phyloP scores from a whole-genome alignment of 306 rosid genomes.

The Prunus padus region DNA sequence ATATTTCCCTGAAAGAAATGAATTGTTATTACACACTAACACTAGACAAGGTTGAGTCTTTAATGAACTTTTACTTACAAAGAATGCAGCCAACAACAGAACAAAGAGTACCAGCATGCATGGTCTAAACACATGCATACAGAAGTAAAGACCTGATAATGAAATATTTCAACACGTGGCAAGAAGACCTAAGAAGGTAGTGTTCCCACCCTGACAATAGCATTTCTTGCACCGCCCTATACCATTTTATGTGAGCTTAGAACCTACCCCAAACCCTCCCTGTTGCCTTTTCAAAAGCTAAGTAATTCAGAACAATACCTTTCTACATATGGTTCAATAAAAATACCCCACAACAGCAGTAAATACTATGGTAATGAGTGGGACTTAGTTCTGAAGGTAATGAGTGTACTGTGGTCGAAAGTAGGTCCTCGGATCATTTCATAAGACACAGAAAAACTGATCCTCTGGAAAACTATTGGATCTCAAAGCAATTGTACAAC shows the following conservation, averaged over 20 bases:
- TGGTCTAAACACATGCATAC: not conserved
- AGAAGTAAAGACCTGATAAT: not conserved
- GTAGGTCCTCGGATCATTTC: not conserved
- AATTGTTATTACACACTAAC: conserved; percentile 13
- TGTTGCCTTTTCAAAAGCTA: not conserved
- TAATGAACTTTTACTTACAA: conserved; percentile 1
- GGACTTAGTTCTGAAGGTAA: not conserved
- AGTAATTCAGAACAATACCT: not conserved
- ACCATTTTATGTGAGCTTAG: not conserved
- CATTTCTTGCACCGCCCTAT: not conserved
- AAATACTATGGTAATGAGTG: too few species aligned
- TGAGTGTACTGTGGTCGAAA: too few species aligned
- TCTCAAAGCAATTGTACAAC: not conserved
- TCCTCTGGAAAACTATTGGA: not conserved
- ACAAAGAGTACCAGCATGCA: not conserved
- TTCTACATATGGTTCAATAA: not conserved
- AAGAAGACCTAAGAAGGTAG: not conserved
- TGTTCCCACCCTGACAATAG: not conserved
- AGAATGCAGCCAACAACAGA: conserved; percentile 11
- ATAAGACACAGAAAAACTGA: too few species aligned
- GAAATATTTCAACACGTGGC: not conserved
- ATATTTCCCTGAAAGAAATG: conserved; percentile 69
- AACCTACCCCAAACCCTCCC: not conserved
- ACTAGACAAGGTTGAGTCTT: not conserved
- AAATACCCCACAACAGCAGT: not conserved